These are phyloP conservation scores for Pseudocercospora fijiensis DNA, from an alignment of 2,329 filamentous ascomycete genomes.

Conservation along the genomic window DNA sequence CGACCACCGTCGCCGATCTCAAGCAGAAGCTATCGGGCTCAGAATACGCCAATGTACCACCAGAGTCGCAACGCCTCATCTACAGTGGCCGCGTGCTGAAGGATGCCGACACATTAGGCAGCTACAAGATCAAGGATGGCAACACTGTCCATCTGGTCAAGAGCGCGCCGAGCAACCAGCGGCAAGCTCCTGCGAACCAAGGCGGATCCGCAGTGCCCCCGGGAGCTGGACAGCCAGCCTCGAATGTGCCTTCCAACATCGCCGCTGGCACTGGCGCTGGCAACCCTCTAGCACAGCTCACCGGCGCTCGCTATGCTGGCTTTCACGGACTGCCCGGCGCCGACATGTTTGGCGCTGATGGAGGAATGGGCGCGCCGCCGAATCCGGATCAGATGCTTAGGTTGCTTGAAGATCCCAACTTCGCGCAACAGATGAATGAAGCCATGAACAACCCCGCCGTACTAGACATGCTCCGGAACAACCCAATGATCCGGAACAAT, in stretches of 20 bases:
- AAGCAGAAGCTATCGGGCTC: constrained; percentile 81
- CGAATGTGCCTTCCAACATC: constrained; percentile 72
- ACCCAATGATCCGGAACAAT: constrained; percentile 77
- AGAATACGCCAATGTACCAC: constrained; percentile 82
- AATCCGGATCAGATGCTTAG: constrained; percentile 76
- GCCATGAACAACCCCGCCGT: constrained; percentile 93
- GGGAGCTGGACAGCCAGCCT: constrained; percentile 51
- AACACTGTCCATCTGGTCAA: constrained; percentile 97
- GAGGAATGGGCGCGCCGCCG: constrained; percentile 88
- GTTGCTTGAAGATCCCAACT: constrained; percentile 85
- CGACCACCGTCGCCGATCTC: constrained; percentile 76
- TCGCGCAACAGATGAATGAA: constrained; percentile 86
- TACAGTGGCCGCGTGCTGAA: constrained; percentile 97
- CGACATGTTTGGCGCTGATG: constrained; percentile 89
- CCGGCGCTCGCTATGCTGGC: constrained; percentile 89
- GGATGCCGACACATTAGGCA: constrained; percentile 79
- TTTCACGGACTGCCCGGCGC: constrained; percentile 84
- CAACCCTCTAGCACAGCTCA: constrained; percentile 85
- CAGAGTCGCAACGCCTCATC: constrained; percentile 89
- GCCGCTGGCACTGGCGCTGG: constrained; percentile 75
- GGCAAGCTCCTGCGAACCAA: constrained; percentile 56
- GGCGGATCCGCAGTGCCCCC: constrained; percentile 42
- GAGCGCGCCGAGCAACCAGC: constrained; percentile 83
- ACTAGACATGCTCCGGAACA: constrained; percentile 71
- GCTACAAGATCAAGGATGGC: constrained; percentile 92